A percentile compares a stretch with the other conserved stretches of the same genome.
phyloP scores from a whole-genome alignment of 1,139 yeast genomes.

The Arxiozyma telluris region DNA sequence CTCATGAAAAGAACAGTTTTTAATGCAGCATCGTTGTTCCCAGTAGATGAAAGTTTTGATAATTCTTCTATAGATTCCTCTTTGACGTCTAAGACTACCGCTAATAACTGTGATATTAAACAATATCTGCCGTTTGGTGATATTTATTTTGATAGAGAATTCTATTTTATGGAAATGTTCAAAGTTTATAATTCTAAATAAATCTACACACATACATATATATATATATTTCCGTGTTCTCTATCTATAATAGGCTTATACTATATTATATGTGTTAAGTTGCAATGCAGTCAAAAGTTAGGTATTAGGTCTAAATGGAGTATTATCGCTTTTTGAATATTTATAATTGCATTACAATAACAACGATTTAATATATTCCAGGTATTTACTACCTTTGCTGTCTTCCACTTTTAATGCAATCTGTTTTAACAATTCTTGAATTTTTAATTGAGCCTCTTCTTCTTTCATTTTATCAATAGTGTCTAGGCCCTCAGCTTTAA shows the following conservation, averaged over 20 bases:
- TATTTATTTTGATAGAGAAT: conserved; percentile 16
- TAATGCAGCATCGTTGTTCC: background rate
- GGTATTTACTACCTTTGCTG: conserved; percentile 14
- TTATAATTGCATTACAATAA: conserved; percentile 3
- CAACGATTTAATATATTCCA: conserved; percentile 15
- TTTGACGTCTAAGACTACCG: background rate
- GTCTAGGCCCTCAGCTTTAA: conserved; percentile 34
- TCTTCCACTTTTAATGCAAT: conserved; percentile 12
- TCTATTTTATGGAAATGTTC: conserved; percentile 10
- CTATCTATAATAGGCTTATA: background rate
- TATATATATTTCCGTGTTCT: background rate
- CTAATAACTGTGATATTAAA: conserved; percentile 2
- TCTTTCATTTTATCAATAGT: conserved; percentile 17
- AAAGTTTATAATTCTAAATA: background rate
- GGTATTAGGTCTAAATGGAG: background rate
- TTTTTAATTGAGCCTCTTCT: conserved; percentile 17
- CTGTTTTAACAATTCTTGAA: conserved; percentile 17
- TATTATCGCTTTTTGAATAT: background rate
- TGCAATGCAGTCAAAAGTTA: background rate
- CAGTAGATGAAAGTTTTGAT: background rate
- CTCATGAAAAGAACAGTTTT: background rate
- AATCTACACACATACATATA: background rate
- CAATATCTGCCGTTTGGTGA: conserved; percentile 11
- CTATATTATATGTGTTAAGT: background rate
- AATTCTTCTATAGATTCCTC: background rate